These are phyloP conservation scores for Bisporella sp. DNA, from an alignment of 2,329 filamentous ascomycete species.

Conservation along the genomic window DNA sequence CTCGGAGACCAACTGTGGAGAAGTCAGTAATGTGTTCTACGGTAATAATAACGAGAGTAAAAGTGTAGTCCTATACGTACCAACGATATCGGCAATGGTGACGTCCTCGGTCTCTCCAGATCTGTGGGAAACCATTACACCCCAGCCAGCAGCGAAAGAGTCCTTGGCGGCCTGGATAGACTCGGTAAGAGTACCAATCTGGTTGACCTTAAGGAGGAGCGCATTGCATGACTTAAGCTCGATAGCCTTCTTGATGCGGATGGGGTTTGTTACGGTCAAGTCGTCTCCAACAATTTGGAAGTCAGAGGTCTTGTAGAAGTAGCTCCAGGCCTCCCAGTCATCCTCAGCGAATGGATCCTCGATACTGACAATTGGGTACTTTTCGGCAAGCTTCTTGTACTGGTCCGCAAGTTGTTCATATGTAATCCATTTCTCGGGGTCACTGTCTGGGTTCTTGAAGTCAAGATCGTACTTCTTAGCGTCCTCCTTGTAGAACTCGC, in stretches of 20 bases:
- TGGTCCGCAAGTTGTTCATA: constrained; percentile 94
- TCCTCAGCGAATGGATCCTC: constrained; percentile 99
- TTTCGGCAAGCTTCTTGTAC: constrained; percentile 80
- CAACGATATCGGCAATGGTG: constrained; percentile 96
- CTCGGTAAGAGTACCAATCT: constrained; percentile 98
- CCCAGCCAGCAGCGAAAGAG: constrained; percentile 91
- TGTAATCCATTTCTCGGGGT: constrained; percentile 94
- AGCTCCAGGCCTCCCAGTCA: constrained; percentile 99
- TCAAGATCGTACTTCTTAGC: constrained; percentile 99
- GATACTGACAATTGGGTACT: constrained; percentile 98
- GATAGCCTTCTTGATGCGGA: constrained; percentile 99
- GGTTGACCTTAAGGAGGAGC: constrained; percentile 98
- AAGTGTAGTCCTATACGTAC: too few species aligned
- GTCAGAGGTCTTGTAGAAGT: constrained; percentile 99
- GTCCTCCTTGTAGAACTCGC: constrained; percentile 97
- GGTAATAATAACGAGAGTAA: too few species aligned
- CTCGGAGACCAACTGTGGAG: constrained; percentile 66
- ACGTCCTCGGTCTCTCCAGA: constrained; percentile 99
- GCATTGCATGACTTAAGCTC: constrained; percentile 98
- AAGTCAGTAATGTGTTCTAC: too few species aligned
- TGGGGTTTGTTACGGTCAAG: constrained; percentile 97
- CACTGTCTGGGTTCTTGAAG: constrained; percentile 99
- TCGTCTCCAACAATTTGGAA: constrained; percentile 99
- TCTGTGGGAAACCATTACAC: constrained; percentile 99
- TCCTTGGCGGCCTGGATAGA: constrained; percentile 99